These are phyloP conservation scores for Pseudogymnoascus sp. DNA, from an alignment of 2,329 filamentous ascomycete genomes.

Conservation along the genomic window DNA sequence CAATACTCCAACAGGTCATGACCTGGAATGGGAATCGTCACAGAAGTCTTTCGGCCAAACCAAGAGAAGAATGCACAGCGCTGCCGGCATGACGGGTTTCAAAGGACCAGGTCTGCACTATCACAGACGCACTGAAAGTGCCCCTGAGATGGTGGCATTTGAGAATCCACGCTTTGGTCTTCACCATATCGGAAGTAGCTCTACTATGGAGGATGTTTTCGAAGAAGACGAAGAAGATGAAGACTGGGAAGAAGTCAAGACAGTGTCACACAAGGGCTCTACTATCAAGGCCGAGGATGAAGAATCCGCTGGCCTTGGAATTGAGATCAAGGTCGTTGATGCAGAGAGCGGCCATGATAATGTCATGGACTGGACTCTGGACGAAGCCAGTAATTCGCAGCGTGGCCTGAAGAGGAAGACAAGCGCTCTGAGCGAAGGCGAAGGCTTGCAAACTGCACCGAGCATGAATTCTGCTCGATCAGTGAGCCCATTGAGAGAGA, in stretches of 20 bases:
- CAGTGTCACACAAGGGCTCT: constrained; percentile 28
- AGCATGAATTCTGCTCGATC: constrained; percentile 43
- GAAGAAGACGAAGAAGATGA: constrained; percentile 71
- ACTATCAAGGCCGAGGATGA: constrained; percentile 32
- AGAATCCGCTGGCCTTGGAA: constrained; percentile 30
- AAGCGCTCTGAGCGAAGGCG: constrained; percentile 40
- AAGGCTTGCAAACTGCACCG: constrained; percentile 27
- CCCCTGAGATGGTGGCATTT: constrained; percentile 70
- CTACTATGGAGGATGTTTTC: constrained; percentile 79
- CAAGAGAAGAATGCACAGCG: constrained; percentile 68
- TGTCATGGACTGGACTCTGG: constrained; percentile 35
- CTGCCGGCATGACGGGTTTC: constrained; percentile 62
- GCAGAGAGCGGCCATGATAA: constrained; percentile 32
- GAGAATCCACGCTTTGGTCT: constrained; percentile 56
- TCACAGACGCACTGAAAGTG: constrained; percentile 71
- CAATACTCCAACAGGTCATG: constrained; percentile 64
- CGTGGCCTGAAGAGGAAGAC: constrained; percentile 35
- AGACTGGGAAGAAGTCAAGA: constrained; percentile 32
- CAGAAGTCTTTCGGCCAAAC: constrained; percentile 46
- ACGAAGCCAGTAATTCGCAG: constrained; percentile 26
- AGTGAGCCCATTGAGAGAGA: constrained; percentile 44
- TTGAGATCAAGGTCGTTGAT: constrained; percentile 40
- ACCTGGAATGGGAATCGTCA: constrained; percentile 60
- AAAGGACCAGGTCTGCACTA: constrained; percentile 64
- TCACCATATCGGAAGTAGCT: constrained; percentile 56